Conservation (phyloP, 192 early-diverging fungal genomes). For the Coemansia pectinata region DNA sequence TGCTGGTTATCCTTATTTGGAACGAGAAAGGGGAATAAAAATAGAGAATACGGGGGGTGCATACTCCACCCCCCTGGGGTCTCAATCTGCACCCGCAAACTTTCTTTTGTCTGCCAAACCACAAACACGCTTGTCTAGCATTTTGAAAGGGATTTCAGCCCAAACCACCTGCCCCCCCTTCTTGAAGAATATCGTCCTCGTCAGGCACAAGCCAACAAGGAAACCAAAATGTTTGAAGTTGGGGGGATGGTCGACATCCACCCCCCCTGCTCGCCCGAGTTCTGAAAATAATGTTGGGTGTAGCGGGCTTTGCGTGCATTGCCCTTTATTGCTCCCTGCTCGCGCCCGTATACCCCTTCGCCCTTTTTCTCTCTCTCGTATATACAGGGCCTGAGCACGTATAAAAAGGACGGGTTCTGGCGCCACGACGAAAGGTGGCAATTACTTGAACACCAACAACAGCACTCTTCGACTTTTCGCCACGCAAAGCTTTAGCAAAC, state of each 20-base stretch:
- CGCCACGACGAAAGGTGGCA: background rate
- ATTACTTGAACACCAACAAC: background rate
- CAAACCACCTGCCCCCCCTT: background rate
- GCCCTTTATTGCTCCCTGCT: background rate
- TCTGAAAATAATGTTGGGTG: too few relatives aligned
- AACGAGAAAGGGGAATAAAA: background rate
- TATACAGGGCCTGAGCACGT: background rate
- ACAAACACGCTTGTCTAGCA: background rate
- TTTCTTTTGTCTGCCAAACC: too few relatives aligned
- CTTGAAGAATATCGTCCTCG: background rate
- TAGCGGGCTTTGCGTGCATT: too few relatives aligned
- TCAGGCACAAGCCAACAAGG: background rate
- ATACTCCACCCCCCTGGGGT: background rate
- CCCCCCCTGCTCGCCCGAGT: too few relatives aligned
- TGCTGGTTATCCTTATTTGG: background rate
- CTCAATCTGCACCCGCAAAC: too few relatives aligned
- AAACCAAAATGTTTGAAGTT: too few relatives aligned
- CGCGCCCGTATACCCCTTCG: background rate
- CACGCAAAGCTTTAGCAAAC: background rate
- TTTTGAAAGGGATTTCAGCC: background rate
- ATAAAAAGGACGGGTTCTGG: background rate
- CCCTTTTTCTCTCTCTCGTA: background rate
- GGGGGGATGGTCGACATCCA: background rate
- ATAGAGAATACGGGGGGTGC: background rate
- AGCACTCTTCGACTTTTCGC: background rate